phyloP scores from a whole-genome alignment of 2,329 filamentous ascomycete species.

The Fusarium poae region DNA sequence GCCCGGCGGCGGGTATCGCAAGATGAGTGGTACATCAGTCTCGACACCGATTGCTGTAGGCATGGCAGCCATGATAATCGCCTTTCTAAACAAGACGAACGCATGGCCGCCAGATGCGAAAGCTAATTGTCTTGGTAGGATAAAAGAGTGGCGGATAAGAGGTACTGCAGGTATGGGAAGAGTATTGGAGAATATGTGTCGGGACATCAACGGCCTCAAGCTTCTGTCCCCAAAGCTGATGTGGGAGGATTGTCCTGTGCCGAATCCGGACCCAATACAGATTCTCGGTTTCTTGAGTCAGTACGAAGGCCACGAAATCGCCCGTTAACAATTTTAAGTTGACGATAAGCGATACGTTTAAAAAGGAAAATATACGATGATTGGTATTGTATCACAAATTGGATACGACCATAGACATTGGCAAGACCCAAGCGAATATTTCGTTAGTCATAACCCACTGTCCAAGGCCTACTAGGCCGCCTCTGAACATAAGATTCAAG shows the following conservation, averaged over 20 bases:
- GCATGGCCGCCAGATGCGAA: slow-evolving; percentile 8
- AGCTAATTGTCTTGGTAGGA: not conserved
- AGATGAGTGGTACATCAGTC: slow-evolving; percentile 29
- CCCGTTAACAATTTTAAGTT: not conserved
- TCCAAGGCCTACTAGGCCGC: not conserved
- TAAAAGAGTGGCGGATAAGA: slow-evolving; percentile 27
- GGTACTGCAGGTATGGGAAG: slow-evolving; percentile 27
- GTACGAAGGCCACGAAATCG: not conserved
- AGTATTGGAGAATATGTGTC: slow-evolving; percentile 28
- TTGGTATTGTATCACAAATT: not conserved
- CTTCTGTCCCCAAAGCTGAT: slow-evolving; percentile 27
- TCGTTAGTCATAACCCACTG: not conserved
- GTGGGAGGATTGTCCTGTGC: slow-evolving; percentile 15
- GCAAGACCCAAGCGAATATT: not conserved
- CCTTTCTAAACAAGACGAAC: slow-evolving; percentile 32
- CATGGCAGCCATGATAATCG: slow-evolving; percentile 33
- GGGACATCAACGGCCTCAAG: slow-evolving; percentile 24
- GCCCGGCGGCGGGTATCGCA: slow-evolving; percentile 24
- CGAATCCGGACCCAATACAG: not conserved
- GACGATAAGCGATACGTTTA: not conserved
- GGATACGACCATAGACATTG: not conserved
- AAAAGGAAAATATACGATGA: not conserved
- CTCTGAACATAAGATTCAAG: not conserved
- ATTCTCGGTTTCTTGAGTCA: not conserved
- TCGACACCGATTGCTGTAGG: slow-evolving; percentile 30